Percentiles rank a stretch among this genome's conserved stretches.
Conservation (phyloP, 345 rosid genomes). For the Sonneratia alba region DNA sequence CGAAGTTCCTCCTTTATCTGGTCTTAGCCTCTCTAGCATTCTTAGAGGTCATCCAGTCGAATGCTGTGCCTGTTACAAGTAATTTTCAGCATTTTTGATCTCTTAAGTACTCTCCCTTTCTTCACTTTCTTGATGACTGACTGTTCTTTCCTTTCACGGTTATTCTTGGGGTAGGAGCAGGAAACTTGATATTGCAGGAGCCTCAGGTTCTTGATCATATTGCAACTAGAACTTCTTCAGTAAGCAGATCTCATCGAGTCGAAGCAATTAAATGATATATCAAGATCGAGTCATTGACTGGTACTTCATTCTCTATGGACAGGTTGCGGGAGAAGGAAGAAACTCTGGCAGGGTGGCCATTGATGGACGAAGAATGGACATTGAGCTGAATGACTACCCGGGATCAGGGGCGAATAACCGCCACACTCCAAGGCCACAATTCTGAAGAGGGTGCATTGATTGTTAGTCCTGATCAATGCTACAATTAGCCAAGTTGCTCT, state of each 20-base stretch:
- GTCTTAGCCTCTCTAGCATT: slow-evolving; percentile 23
- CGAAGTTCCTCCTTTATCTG: slow-evolving; percentile 20
- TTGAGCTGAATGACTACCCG: slow-evolving; percentile 58
- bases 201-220: not conserved
- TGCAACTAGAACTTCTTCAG: not conserved
- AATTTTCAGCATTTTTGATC: slow-evolving; percentile 6
- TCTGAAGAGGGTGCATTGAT: slow-evolving; percentile 31
- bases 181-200: not conserved
- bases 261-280: not conserved
- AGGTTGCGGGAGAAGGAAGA: slow-evolving; percentile 6
- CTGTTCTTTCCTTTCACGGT: not conserved
- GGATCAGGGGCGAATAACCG: slow-evolving; percentile 73
- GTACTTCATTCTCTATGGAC: not conserved
- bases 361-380: slow-evolving; percentile 18
- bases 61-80: slow-evolving; percentile 36
- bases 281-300: not conserved
- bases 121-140: not conserved
- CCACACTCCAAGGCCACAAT: slow-evolving; percentile 51
- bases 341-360: slow-evolving; percentile 8
- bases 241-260: not conserved
- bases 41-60: slow-evolving; percentile 23
- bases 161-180: not conserved
- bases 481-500: no score
- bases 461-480: slow-evolving; percentile 18
- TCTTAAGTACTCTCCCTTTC: not conserved